These are phyloP conservation scores for Nicotiana sylvestris DNA, from an alignment of 257 asterid species.

Conservation along the genomic window DNA sequence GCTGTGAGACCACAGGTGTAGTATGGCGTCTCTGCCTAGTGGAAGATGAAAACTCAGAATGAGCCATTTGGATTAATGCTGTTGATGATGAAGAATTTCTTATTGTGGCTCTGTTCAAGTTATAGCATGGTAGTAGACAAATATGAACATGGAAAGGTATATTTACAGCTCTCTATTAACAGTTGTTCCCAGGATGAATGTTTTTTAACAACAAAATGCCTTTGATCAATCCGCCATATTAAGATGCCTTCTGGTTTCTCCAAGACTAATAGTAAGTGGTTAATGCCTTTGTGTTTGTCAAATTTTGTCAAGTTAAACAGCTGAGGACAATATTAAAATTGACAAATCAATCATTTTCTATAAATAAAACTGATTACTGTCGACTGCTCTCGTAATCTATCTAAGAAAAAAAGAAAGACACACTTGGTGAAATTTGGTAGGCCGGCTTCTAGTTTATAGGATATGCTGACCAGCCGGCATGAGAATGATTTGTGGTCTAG, in stretches of 20 bases:
- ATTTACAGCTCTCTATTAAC: background rate
- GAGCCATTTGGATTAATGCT: background rate
- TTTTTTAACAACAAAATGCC: background rate
- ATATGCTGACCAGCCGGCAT: background rate
- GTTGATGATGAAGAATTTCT: background rate
- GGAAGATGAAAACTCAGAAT: slow-evolving; percentile 10
- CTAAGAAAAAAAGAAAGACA: background rate
- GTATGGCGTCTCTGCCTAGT: slow-evolving; percentile 32
- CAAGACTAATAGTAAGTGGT: background rate
- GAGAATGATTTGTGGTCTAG: background rate
- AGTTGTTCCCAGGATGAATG: background rate
- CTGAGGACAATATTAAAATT: background rate
- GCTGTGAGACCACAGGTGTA: slow-evolving; percentile 40
- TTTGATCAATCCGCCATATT: background rate
- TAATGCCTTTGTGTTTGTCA: background rate
- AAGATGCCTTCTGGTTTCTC: background rate
- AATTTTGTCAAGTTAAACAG: background rate
- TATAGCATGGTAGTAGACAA: background rate
- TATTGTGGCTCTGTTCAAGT: background rate
- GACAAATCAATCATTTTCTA: background rate
- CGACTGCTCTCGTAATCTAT: slow-evolving; percentile 6
- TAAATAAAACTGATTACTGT: background rate
- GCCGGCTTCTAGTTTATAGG: background rate
- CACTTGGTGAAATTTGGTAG: slow-evolving; percentile 1
- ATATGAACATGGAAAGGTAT: background rate